Conservation (phyloP, 2,329 filamentous ascomycete genomes). For the Penicillium palitans region DNA sequence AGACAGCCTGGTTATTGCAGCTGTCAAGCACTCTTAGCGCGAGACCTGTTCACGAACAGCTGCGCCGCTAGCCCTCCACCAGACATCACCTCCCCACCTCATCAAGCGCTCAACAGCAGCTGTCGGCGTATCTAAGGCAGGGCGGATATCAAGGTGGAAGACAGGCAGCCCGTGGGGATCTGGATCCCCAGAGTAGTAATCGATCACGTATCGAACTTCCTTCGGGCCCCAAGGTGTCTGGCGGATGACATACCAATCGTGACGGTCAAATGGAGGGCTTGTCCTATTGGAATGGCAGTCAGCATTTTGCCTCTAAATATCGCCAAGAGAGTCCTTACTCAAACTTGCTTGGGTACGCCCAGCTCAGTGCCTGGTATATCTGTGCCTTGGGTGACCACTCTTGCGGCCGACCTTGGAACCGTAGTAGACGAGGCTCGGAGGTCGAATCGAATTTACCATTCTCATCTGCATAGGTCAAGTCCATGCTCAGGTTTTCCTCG, state of each 20-base stretch:
- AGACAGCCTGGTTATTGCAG: constrained; percentile 11
- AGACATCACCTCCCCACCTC: constrained; percentile 88
- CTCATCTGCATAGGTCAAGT: constrained; percentile 55
- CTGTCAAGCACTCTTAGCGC: neutral
- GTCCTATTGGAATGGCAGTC: constrained; percentile 52
- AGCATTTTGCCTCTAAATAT: constrained; percentile 8
- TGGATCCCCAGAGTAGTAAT: constrained; percentile 85
- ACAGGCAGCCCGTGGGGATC: constrained; percentile 87
- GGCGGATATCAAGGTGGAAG: constrained; percentile 92
- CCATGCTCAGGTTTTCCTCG: constrained; percentile 63
- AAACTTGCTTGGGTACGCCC: constrained; percentile 76
- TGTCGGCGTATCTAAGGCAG: constrained; percentile 77
- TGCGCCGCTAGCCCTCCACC: constrained; percentile 84
- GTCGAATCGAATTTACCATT: constrained; percentile 32
- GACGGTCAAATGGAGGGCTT: constrained; percentile 88
- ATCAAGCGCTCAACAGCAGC: constrained; percentile 79
- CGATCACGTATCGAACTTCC: constrained; percentile 91
- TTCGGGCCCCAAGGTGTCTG: constrained; percentile 65
- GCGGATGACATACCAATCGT: constrained; percentile 92
- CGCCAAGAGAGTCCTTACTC: constrained; percentile 54
- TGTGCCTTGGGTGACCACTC: constrained; percentile 90
- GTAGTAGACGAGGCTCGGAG: constrained; percentile 68
- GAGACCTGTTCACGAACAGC: constrained; percentile 46
- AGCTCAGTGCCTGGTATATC: constrained; percentile 76
- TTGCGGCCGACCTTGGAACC: constrained; percentile 85